Conservation (phyloP, 768 basidiomycete species). For the Kwoniella mangroviensis region DNA sequence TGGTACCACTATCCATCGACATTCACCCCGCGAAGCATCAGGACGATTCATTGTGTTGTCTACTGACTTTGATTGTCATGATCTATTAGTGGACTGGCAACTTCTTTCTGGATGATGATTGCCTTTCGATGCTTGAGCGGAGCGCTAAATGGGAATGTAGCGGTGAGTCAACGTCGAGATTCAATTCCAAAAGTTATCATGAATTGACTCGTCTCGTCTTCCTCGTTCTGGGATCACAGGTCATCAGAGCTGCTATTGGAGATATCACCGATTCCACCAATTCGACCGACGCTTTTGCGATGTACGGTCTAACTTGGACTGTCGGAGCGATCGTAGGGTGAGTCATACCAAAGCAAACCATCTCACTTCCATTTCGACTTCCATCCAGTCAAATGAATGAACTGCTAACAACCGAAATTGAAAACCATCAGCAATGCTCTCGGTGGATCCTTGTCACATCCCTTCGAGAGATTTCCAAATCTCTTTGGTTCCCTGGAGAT, state of each 20-base stretch:
- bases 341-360: not conserved
- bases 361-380: not conserved
- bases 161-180: constrained; percentile 27
- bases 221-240: constrained; percentile 11
- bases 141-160: constrained; percentile 56
- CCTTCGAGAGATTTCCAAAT: constrained; percentile 48
- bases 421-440: constrained; percentile 35
- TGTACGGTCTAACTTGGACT: constrained; percentile 57
- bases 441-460: constrained; percentile 53
- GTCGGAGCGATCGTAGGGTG: constrained; percentile 54
- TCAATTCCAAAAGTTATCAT: not conserved
- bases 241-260: constrained; percentile 53
- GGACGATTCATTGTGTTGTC: constrained; percentile 1
- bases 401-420: not conserved
- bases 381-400: no score
- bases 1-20: no score
- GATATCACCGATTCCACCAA: constrained; percentile 56
- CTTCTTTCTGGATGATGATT: constrained; percentile 53
- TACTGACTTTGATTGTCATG: not conserved
- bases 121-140: constrained; percentile 49
- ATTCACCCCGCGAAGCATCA: not conserved
- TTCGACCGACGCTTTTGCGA: constrained; percentile 55
- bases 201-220: no score
- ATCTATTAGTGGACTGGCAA: constrained; percentile 45
- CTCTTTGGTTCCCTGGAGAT: constrained; percentile 40